phyloP scores from a whole-genome alignment of 1,284 basidiomycete species.

The Ustilago sp. region DNA sequence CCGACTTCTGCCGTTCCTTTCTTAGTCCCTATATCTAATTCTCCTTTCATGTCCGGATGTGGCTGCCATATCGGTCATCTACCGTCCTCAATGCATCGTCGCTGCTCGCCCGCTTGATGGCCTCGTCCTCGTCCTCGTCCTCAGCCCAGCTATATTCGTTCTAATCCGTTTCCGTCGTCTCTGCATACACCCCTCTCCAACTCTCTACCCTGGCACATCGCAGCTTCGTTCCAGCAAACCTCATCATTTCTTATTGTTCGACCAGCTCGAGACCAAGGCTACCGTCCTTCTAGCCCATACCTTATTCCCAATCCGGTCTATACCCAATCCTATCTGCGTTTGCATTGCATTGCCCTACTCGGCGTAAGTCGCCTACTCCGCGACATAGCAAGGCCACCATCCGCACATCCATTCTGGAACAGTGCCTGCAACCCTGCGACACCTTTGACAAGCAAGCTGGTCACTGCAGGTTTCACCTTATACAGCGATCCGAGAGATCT shows the following conservation, averaged over 20 bases:
- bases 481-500: slow-evolving; percentile 24
- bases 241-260: neutral
- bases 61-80: slow-evolving; percentile 25
- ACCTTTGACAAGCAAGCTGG: neutral
- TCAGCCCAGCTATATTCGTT: neutral
- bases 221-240: slow-evolving; percentile 9
- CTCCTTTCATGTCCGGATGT: slow-evolving; percentile 33
- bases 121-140: neutral
- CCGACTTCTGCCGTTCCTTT: slow-evolving; percentile 9
- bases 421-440: neutral
- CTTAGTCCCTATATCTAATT: slow-evolving; percentile 8
- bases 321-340: slow-evolving; percentile 3
- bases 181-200: slow-evolving; percentile 3
- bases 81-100: slow-evolving; percentile 20
- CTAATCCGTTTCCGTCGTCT: slow-evolving; percentile 23
- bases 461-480: slow-evolving; percentile 37
- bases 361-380: slow-evolving; percentile 40
- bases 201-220: slow-evolving; percentile 9
- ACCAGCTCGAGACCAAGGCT: neutral
- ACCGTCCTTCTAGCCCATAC: slow-evolving; percentile 3
- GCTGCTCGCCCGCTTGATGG: slow-evolving; percentile 6
- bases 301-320: slow-evolving; percentile 29
- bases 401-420: slow-evolving; percentile 6
- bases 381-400: neutral
- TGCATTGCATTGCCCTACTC: slow-evolving; percentile 14